Evolutionary conservation across 805 yeast genomes (phyloP).

Genomic region (Candida tibetensis): DNA sequence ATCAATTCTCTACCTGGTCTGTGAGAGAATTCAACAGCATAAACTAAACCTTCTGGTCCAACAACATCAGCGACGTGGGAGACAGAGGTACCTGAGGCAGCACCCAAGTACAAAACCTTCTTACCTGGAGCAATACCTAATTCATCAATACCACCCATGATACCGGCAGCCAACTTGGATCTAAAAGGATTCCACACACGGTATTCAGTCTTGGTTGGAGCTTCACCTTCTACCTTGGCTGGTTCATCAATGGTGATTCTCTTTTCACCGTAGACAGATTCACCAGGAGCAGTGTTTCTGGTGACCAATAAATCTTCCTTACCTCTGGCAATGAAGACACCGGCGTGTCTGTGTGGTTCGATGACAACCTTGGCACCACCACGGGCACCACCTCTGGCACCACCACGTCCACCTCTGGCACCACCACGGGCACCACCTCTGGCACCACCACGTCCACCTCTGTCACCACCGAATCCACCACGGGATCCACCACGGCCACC

Average conservation of each 20-base stretch:
- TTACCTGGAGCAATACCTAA: conserved; percentile 96
- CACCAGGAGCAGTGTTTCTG: conserved; percentile 97
- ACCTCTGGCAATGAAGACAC: conserved; percentile 99
- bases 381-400: conserved; percentile 75
- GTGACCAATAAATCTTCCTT: conserved; percentile 98
- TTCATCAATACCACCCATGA: conserved; percentile 99
- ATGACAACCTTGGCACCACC: conserved; percentile 96
- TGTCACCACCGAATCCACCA: conserved; percentile 31
- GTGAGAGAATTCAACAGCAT: conserved; percentile 99
- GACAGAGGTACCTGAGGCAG: conserved; percentile 99
- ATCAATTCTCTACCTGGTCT: conserved; percentile 99
- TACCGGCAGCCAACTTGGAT: conserved; percentile 99
- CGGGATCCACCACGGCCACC: conserved; percentile 51
- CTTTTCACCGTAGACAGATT: conserved; percentile 97
- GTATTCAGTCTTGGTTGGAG: conserved; percentile 94
- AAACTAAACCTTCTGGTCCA: conserved; percentile 98
- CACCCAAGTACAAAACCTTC: conserved; percentile 96
- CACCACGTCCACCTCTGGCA: conserved; percentile 61
- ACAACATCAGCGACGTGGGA: conserved; percentile 98
- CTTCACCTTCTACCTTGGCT: conserved; percentile 78
- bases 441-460: conserved; percentile 36
- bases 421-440: conserved; percentile 43
- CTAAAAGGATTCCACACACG: conserved; percentile 99
- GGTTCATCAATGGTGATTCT: conserved; percentile 93
- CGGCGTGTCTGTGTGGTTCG: conserved; percentile 98